Base-by-base conservation (phyloP, 257 asterid species). In the Solanum rostratum region DNA sequence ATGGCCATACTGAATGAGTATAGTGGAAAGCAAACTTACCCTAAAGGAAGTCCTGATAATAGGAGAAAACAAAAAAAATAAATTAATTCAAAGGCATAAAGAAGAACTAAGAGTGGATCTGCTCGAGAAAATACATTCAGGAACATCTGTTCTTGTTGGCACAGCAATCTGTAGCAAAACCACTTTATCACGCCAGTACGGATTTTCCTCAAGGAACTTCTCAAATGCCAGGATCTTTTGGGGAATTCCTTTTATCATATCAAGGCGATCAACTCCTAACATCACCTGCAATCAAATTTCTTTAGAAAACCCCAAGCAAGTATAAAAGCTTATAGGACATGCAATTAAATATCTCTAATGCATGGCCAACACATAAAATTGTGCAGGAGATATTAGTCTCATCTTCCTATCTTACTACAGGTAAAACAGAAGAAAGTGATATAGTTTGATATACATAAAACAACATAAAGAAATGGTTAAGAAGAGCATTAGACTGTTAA, bases 131-230 rank as follows among this genome's bases (percentile, higher is more conserved):
- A 79, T 92, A 95, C 99, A 95, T 91, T 95, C 99, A 85, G 98
- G 95, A 84, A 95, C 99, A 88, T 95, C 99, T 62, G 98, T 94
- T 90, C 99, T 92, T 89, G 99, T 94, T 79, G 99, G 99, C 88
- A 95, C 98, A 76, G 99, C 99, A 88, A 95, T 95, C 89, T 95
- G 99, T 85, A 95, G 94, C 91, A 95, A 93, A 89, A 94, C 99
- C 89, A 95, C 99, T 90, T 92, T 94, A 79, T 95, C 97, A 57
- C 90, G 93, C 99, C 99, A 95, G 85, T 84, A 19, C 49, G 91
- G 85, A 82, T 95, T 94, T 90, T 95, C 99, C 89, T 95, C 99
- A 59, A 95, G 94, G 92, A 95, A 95, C 62, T 95, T 94, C 89
- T 95, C 99, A 89, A 95, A 95, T 60, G 99, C 99, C 53, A 95